Conservation (phyloP, 2,329 filamentous ascomycete species). For the Zymoseptoria crescenta region DNA sequence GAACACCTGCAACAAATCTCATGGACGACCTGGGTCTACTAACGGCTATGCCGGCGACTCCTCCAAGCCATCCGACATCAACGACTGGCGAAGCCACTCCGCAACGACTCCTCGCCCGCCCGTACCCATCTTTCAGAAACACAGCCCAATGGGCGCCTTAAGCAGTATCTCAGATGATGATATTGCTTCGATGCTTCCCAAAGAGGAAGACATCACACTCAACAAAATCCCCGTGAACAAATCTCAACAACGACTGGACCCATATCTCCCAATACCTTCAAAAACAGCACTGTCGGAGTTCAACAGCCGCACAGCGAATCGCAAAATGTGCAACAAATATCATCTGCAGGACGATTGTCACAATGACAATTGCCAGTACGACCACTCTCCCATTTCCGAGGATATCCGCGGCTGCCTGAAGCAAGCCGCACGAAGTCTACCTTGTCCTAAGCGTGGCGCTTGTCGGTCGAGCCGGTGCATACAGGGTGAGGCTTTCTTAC, state of each 20-base stretch:
- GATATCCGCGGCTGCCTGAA: conserved; percentile 36
- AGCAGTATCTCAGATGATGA: not conserved
- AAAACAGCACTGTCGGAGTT: conserved; percentile 35
- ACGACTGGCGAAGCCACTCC: conserved; percentile 7
- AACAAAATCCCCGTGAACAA: conserved; percentile 41
- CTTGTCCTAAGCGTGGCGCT: conserved; percentile 34
- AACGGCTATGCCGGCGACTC: conserved; percentile 5
- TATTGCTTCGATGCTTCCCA: conserved; percentile 14
- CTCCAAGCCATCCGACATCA: conserved; percentile 3
- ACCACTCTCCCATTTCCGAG: conserved; percentile 39
- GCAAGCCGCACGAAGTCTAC: conserved; percentile 38
- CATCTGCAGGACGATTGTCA: conserved; percentile 32
- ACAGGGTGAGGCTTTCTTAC: too few relatives aligned
- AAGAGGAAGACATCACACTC: conserved; percentile 16
- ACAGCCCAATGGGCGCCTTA: not conserved
- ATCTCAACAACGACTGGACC: conserved; percentile 41
- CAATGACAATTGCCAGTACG: conserved; percentile 36
- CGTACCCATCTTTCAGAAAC: not conserved
- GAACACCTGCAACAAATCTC: conserved; percentile 21
- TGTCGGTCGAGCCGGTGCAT: conserved; percentile 41
- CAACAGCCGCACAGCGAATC: conserved; percentile 29
- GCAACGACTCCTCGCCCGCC: not conserved
- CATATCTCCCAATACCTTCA: conserved; percentile 32
- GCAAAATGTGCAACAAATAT: conserved; percentile 45
- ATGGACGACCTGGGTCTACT: too few relatives aligned